phyloP scores from a whole-genome alignment of 2,329 filamentous ascomycete species.

The Trichoderma cornu-damae region DNA sequence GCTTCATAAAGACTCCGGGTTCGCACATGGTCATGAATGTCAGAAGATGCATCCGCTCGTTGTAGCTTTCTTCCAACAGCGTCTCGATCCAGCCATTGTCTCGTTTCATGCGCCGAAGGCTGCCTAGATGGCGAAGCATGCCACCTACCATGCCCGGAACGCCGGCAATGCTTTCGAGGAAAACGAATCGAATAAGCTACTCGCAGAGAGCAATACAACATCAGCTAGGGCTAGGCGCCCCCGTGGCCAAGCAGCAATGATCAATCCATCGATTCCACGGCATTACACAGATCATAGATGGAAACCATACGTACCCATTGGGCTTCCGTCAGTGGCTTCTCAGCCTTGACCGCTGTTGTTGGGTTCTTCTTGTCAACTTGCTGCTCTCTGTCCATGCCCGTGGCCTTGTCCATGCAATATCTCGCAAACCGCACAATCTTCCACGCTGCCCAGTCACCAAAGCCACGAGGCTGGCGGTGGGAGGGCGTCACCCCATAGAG shows the following conservation, averaged over 20 bases:
- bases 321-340: constrained; percentile 66
- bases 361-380: constrained; percentile 55
- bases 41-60: constrained; percentile 88
- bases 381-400: constrained; percentile 68
- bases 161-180: constrained; percentile 89
- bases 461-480: constrained; percentile 67
- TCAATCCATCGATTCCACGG: too few relatives aligned
- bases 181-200: constrained; percentile 75
- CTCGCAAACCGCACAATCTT: constrained; percentile 69
- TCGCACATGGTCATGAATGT: constrained; percentile 86
- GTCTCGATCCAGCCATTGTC: constrained; percentile 98
- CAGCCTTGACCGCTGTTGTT: constrained; percentile 48
- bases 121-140: constrained; percentile 85
- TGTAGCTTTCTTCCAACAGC: constrained; percentile 82
- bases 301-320: constrained; percentile 66
- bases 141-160: constrained; percentile 96
- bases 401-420: constrained; percentile 75
- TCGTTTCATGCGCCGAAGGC: constrained; percentile 76
- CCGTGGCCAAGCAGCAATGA: too few relatives aligned
- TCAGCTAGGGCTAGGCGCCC: constrained; percentile 17
- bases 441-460: constrained; percentile 75
- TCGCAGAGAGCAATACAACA: background rate
- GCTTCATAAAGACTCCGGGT: constrained; percentile 76
- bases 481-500: constrained; percentile 70
- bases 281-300: too few relatives aligned